These are phyloP conservation scores for Chrysosporium queenslandicum DNA, from an alignment of 2,329 filamentous ascomycete species.

Conservation along the genomic window DNA sequence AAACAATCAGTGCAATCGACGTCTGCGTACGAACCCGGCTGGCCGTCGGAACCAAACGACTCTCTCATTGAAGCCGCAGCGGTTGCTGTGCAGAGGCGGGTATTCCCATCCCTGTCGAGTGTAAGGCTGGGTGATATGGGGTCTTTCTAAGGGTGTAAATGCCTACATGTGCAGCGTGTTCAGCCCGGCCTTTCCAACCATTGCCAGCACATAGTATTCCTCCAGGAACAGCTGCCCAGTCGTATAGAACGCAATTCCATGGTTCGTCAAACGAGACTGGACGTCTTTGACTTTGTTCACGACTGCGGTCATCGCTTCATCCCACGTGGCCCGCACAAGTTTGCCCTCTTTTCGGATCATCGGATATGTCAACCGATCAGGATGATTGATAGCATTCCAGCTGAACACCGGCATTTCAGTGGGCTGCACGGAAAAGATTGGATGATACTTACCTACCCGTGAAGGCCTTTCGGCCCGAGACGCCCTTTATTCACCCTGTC, in stretches of 20 bases:
- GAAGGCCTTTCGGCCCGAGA: constrained; percentile 29
- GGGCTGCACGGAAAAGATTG: not conserved
- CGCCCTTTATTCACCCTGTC: constrained; percentile 31
- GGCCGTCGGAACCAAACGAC: constrained; percentile 32
- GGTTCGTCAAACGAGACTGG: constrained; percentile 26
- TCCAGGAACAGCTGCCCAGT: constrained; percentile 33
- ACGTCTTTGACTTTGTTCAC: constrained; percentile 26
- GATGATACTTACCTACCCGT: constrained; percentile 21
- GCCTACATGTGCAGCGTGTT: constrained; percentile 32
- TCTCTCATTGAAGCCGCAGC: constrained; percentile 34
- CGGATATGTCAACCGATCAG: constrained; percentile 28
- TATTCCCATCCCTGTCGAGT: constrained; percentile 31
- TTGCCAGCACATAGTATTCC: constrained; percentile 33
- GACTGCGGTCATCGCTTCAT: constrained; percentile 32
- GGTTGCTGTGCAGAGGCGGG: constrained; percentile 32
- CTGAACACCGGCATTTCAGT: constrained; percentile 14
- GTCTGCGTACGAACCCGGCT: constrained; percentile 31
- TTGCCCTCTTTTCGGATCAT: constrained; percentile 29
- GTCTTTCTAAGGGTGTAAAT: not conserved
- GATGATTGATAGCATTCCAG: constrained; percentile 23
- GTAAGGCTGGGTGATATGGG: not conserved
- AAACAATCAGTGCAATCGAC: constrained; percentile 32
- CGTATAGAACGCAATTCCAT: constrained; percentile 35
- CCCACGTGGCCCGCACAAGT: constrained; percentile 29
- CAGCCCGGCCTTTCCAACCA: constrained; percentile 32